Base-by-base conservation (phyloP, 192 early-diverging fungal genomes). In the Coemansia sp. region DNA sequence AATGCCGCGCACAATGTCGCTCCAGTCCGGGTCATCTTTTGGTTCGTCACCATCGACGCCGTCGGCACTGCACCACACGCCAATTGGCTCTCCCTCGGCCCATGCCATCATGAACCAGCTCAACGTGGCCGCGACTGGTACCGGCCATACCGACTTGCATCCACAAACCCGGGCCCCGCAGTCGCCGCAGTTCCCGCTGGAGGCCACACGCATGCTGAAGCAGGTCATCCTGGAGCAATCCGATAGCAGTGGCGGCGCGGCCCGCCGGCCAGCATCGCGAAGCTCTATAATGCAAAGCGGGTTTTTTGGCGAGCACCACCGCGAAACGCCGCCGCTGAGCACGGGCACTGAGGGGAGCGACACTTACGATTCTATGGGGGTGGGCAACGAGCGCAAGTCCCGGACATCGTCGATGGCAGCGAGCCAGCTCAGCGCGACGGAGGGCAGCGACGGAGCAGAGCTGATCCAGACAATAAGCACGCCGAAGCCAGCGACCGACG, bases 201-300 rank as follows among this genome's bases (percentile, higher is more conserved):
- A 72, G 35, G 69, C 69, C 7, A 45, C 69, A 17, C 62, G 69
- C 1, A 64, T 72, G 57, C 62, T 72, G 38, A 54, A 45, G 10
- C 62, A 56, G 44, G 54, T 57, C 18, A 61, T 72, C 0, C 35
- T 43, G 47, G 62, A 60, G n/a, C 57, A 48, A 32, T 30, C 54
- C 7, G 60, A 62, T 27, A 27, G 45, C 39, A 46, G 49, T 19
- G 33, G 22, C 13, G 34, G 29, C 10, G 22, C 21, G 4, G 36
- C 25, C 21, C 34, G 32, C 9, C 38, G 41, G 20, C 39, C 51
- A 1, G 20, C 26, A 4, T 50, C 51, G 26, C 27, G 14, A 1
- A 26, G 46, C 28, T 37, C 60, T 5, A n/a, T n/a, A n/a, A n/a
- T n/a, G n/a, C n/a, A n/a, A n/a, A n/a, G n/a, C n/a, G n/a, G n/a